phyloP scores from a whole-genome alignment of 1,284 basidiomycete genomes.

The Filobasidium uniguttulatum region DNA sequence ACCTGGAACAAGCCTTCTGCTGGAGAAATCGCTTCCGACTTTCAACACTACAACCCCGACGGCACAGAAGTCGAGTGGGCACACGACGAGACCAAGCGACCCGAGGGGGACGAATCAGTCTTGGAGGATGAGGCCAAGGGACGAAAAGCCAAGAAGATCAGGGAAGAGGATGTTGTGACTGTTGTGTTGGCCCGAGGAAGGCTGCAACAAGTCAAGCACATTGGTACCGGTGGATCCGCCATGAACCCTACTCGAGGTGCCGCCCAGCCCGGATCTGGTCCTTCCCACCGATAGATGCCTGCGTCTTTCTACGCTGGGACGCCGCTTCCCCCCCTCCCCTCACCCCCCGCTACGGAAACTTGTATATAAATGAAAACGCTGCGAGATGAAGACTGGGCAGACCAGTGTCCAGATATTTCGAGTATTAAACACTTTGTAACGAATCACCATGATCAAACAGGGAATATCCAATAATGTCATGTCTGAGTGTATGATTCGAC shows the following conservation, averaged over 20 bases:
- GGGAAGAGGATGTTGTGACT: constrained; percentile 7
- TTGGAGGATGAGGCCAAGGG: constrained; percentile 6
- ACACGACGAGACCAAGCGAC: constrained; percentile 10
- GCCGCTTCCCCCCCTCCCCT: too few relatives aligned
- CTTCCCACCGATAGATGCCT: neutral
- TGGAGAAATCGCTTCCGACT: constrained; percentile 15
- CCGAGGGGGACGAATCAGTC: neutral
- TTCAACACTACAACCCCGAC: constrained; percentile 12
- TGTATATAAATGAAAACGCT: too few relatives aligned
- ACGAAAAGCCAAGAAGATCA: constrained; percentile 13
- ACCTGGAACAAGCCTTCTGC: constrained; percentile 14
- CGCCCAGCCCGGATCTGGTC: neutral
- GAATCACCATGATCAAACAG: too few relatives aligned
- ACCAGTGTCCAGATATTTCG: too few relatives aligned
- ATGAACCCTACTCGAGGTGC: constrained; percentile 8
- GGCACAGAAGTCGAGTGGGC: constrained; percentile 10
- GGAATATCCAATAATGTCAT: too few relatives aligned
- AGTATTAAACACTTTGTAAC: too few relatives aligned
- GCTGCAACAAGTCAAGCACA: constrained; percentile 6
- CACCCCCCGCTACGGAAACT: too few relatives aligned
- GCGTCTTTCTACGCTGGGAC: too few relatives aligned
- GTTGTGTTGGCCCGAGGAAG: constrained; percentile 10
- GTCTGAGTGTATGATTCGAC: too few relatives aligned
- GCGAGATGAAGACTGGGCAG: too few relatives aligned
- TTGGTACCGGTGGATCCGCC: constrained; percentile 14